These are phyloP conservation scores for Eremothecium gossypii DNA, from an alignment of 1,139 yeast species.

Conservation along the genomic window DNA sequence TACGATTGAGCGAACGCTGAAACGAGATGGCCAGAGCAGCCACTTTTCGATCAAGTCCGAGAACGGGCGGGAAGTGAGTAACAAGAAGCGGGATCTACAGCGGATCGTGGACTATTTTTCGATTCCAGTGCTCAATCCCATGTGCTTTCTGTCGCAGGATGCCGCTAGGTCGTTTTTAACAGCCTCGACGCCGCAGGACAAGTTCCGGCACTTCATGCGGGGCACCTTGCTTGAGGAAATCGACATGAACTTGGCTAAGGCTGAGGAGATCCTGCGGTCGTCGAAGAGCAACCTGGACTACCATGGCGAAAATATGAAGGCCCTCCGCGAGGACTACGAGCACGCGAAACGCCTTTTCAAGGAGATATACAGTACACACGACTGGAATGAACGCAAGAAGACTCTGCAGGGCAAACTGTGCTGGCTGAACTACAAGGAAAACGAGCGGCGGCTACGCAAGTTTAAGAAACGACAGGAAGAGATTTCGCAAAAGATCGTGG, in stretches of 20 bases:
- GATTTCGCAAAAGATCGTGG: constrained; percentile 21
- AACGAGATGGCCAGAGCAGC: constrained; percentile 39
- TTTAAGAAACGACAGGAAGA: constrained; percentile 22
- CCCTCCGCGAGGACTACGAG: constrained; percentile 27
- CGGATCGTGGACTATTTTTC: constrained; percentile 61
- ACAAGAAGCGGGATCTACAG: constrained; percentile 56
- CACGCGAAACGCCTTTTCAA: constrained; percentile 30
- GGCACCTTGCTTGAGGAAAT: constrained; percentile 68
- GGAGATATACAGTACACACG: constrained; percentile 27
- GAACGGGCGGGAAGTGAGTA: constrained; percentile 44
- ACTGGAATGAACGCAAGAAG: constrained; percentile 38
- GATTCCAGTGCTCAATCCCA: constrained; percentile 81
- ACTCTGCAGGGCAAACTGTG: constrained; percentile 51
- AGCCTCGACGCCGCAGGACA: constrained; percentile 57
- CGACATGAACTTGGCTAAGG: constrained; percentile 40
- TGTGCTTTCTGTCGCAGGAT: constrained; percentile 90
- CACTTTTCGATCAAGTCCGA: constrained; percentile 46
- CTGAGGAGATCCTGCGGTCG: constrained; percentile 21
- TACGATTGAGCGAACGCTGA: constrained; percentile 60
- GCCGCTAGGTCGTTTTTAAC: constrained; percentile 86
- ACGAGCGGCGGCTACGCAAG: constrained; percentile 19
- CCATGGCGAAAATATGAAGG: constrained; percentile 23
- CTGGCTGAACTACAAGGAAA: constrained; percentile 43
- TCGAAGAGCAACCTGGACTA: constrained; percentile 22
- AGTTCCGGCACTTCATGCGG: constrained; percentile 67